Evolutionary conservation across 352 stramenopile species (phyloP), one percentile per base, ranked within the genome.

Genomic region (Pythium rishiriense): DNA sequence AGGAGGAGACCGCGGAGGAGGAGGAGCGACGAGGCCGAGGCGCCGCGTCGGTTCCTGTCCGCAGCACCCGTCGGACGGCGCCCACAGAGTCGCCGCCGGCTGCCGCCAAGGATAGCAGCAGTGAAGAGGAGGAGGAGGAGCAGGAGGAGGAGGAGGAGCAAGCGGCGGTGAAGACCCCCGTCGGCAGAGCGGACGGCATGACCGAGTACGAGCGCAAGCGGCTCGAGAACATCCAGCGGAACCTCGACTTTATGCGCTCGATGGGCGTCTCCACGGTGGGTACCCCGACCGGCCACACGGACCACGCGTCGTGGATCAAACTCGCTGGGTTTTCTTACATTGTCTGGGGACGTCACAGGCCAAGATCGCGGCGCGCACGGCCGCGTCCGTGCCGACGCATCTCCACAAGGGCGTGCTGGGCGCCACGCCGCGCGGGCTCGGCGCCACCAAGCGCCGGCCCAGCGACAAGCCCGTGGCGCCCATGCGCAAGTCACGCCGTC

Each of bases 161-260:
- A 41, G 5, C 21, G 41, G 41, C 17, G 41, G 19, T n/a, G n/a
- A n/a, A n/a, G n/a, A n/a, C n/a, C n/a, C n/a, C n/a, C n/a, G 42
- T n/a, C 26, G 35, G 24, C 15, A 25, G 53, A 3, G 54, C 45
- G 33, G 46, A 68, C 47, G 69, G 43, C 25, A 68, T 93, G 53
- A 75, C 77, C 24, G 85, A 88, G 62, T 96, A 96, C 52, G 87
- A 96, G 69, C 79, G 80, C 66, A 90, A 89, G 67, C 83, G 87
- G 0, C 74, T 83, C 10, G 87, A 84, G 39, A 96, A 96, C 62
- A 94, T 96, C 54, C 72, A 88, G 73, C 83, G 87, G 29, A 94
- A 96, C 62, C 54, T 93, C 53, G 76, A 88, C 26, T 91, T 94
- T 60, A 92, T 96, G 85, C 74, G 78, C 53, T 78, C 82, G 43